Conservation (phyloP, 1,284 basidiomycete species). For the Cystobasidium slooffiae region DNA sequence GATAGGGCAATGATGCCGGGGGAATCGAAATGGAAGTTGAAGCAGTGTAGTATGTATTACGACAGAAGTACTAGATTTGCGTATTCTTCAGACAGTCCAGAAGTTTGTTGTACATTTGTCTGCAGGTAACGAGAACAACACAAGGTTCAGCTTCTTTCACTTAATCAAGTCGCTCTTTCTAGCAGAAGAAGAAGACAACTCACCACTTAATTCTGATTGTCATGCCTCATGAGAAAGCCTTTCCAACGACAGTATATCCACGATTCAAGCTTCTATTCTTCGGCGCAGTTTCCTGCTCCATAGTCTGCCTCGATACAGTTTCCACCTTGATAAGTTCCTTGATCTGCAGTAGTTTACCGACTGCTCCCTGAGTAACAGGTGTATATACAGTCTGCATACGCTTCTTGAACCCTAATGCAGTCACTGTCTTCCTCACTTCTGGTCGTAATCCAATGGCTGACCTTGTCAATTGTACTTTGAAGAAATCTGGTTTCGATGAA, state of each 20-base stretch:
- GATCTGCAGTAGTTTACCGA: conserved; percentile 77
- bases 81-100: too few species aligned
- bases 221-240: conserved; percentile 10
- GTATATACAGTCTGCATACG: conserved; percentile 82
- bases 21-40: background rate
- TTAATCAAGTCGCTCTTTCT: background rate
- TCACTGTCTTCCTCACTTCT: conserved; percentile 71
- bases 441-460: conserved; percentile 78
- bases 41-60: background rate
- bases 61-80: background rate
- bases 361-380: conserved; percentile 69
- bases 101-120: too few species aligned
- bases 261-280: conserved; percentile 67
- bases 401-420: conserved; percentile 74
- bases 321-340: conserved; percentile 86
- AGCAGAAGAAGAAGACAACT: background rate
- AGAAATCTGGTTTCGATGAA: conserved; percentile 67
- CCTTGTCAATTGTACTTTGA: conserved; percentile 78
- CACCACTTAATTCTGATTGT: background rate
- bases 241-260: conserved; percentile 67
- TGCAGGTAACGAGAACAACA: too few species aligned
- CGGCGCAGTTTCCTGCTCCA: conserved; percentile 69
- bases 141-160: too few species aligned
- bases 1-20: conserved; percentile 3
- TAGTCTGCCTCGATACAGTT: conserved; percentile 70